Evolutionary conservation across 192 early-diverging fungal species (phyloP).

Genomic region (Umbelopsis isabellina): DNA sequence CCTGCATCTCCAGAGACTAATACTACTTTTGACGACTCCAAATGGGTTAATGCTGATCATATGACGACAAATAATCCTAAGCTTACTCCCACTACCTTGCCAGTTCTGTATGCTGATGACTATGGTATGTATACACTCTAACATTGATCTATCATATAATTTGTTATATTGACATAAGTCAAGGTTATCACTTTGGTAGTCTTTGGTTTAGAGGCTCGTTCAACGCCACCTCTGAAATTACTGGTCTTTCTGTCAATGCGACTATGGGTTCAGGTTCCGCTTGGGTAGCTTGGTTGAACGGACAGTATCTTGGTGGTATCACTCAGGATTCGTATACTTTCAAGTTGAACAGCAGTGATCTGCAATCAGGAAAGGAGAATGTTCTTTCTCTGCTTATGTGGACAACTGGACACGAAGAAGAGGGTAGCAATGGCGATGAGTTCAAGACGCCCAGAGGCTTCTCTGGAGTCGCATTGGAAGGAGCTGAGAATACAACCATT

Average conservation of each 20-base stretch:
- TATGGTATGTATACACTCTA: background rate
- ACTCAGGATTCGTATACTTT: background rate
- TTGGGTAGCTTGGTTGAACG: conserved; percentile 20
- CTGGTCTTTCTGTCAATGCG: background rate
- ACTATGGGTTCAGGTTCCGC: conserved; percentile 7
- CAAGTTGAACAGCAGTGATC: background rate
- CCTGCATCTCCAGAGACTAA: conserved; percentile 23
- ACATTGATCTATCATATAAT: background rate
- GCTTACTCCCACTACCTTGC: background rate
- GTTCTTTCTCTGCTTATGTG: conserved; percentile 10
- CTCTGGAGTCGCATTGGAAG: background rate
- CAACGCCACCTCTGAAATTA: conserved; percentile 2
- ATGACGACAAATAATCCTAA: background rate
- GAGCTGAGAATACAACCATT: background rate
- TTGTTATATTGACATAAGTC: background rate
- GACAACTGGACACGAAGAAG: conserved; percentile 23
- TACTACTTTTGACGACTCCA: conserved; percentile 11
- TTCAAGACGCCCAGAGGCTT: conserved; percentile 11
- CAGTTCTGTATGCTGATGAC: conserved; percentile 17
- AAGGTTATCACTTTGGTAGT: conserved; percentile 24
- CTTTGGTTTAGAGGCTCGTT: conserved; percentile 25
- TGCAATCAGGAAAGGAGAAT: background rate
- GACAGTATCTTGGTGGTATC: conserved; percentile 20
- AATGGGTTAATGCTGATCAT: conserved; percentile 14
- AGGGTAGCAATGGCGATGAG: background rate